A percentile compares a stretch with the other conserved stretches of the same genome.
Evolutionary conservation across 345 rosid species (phyloP).

Genomic region (Camelina sativa): DNA sequence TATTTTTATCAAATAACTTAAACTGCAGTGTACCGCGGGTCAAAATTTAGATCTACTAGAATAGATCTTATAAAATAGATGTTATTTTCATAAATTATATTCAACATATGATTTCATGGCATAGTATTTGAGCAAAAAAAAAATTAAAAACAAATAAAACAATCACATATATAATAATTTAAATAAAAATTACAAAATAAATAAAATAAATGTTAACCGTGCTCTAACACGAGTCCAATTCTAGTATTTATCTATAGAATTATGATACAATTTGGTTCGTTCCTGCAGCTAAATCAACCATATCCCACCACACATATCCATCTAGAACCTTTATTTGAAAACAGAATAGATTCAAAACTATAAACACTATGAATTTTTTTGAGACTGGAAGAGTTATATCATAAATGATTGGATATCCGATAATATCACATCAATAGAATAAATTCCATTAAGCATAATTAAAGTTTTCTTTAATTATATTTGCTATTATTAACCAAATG

Average conservation of each 20-base stretch:
- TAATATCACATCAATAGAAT: constrained; percentile 40
- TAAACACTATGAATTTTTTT: background rate
- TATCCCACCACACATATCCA: background rate
- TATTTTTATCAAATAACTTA: too few relatives aligned
- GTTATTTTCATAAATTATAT: too few relatives aligned
- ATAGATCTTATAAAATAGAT: too few relatives aligned
- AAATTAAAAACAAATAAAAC: too few relatives aligned
- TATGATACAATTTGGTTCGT: background rate
- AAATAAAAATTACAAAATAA: too few relatives aligned
- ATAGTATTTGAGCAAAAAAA: too few relatives aligned
- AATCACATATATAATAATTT: too few relatives aligned
- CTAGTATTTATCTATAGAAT: background rate
- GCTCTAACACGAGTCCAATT: too few relatives aligned
- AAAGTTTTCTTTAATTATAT: constrained; percentile 17
- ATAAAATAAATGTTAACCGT: too few relatives aligned
- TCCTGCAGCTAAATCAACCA: background rate
- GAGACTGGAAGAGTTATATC: background rate
- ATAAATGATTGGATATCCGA: constrained; percentile 35
- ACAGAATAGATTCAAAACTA: constrained; percentile 11
- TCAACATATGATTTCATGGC: too few relatives aligned
- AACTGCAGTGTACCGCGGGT: too few relatives aligned
- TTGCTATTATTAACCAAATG: constrained; percentile 9
- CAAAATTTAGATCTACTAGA: too few relatives aligned
- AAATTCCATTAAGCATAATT: constrained; percentile 34
- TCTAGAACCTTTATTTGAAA: background rate